A percentile compares a stretch with the other conserved stretches of the same genome.
Evolutionary conservation across 78 protist species (phyloP).

Genomic region (Chrysochromulina parva): DNA sequence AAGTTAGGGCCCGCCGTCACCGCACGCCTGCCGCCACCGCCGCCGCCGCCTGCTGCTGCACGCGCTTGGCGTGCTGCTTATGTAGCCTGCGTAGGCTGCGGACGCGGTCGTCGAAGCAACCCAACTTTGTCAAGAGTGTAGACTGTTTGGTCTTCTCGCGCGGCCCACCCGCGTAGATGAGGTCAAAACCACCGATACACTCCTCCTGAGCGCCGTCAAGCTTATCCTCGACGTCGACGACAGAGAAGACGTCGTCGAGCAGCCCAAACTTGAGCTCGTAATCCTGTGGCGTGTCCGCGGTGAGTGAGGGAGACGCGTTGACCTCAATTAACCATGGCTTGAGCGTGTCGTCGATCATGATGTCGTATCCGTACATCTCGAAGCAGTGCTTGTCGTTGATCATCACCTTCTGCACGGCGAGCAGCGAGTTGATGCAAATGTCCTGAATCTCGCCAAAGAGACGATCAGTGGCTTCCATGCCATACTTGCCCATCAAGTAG

Average conservation of each 20-base stretch:
- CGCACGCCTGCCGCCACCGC: too few relatives aligned
- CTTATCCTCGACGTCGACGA: conserved; percentile 25
- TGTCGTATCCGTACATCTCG: conserved; percentile 85
- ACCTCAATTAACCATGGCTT: conserved; percentile 76
- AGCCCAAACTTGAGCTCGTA: conserved; percentile 37
- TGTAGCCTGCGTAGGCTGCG: not conserved
- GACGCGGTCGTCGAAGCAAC: conserved; percentile 19
- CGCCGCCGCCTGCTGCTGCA: too few relatives aligned
- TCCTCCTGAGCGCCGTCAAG: not conserved
- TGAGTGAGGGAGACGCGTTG: conserved; percentile 74
- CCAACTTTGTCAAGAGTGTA: not conserved
- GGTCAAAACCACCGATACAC: conserved; percentile 15
- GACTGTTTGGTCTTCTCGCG: not conserved
- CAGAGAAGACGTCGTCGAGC: conserved; percentile 1
- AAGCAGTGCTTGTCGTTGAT: conserved; percentile 83
- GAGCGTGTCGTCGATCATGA: conserved; percentile 60
- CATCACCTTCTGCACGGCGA: conserved; percentile 76
- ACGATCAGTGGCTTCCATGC: conserved; percentile 1
- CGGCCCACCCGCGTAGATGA: not conserved
- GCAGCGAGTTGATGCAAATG: conserved; percentile 56
- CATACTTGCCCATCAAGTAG: conserved; percentile 55
- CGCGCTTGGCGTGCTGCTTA: not conserved
- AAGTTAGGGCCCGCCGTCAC: too few relatives aligned
- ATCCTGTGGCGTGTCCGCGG: conserved; percentile 60
- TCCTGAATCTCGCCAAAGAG: not conserved